Conservation (phyloP, 345 rosid genomes). For the Heritiera fomes region DNA sequence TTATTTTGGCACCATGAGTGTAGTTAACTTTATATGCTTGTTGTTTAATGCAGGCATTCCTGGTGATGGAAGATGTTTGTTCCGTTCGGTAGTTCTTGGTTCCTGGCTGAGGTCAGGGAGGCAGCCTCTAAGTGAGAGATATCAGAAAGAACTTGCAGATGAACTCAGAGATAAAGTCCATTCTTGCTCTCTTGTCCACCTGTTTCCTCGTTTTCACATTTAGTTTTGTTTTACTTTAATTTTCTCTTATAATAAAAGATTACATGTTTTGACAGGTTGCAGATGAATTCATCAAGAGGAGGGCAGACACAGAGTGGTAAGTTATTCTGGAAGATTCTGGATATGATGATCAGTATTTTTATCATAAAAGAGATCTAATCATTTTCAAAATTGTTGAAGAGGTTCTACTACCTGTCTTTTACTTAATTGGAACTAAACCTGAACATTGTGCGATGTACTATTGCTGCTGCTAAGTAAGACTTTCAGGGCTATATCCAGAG, state of each 20-base stretch:
- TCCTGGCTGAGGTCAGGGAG: slow-evolving; percentile 51
- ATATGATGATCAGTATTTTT: not conserved
- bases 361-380: not conserved
- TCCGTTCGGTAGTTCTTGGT: slow-evolving; percentile 66
- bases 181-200: not conserved
- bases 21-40: not conserved
- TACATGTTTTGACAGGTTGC: slow-evolving; percentile 46
- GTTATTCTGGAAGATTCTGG: slow-evolving; percentile 19
- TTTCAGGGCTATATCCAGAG: not conserved
- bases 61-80: slow-evolving; percentile 76
- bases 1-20: not conserved
- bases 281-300: slow-evolving; percentile 68
- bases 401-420: too few relatives aligned
- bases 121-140: slow-evolving; percentile 54
- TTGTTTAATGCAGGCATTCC: slow-evolving; percentile 46
- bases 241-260: slow-evolving; percentile 11
- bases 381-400: not conserved
- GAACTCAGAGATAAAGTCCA: slow-evolving; percentile 60
- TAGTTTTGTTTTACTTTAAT: not conserved
- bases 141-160: slow-evolving; percentile 60
- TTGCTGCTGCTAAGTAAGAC: too few relatives aligned
- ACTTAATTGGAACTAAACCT: too few relatives aligned
- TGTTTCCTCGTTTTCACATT: not conserved
- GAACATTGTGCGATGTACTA: not conserved
- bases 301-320: slow-evolving; percentile 68